Percentiles rank a stretch among this genome's conserved stretches.
phyloP scores from a whole-genome alignment of 129 eudicot genomes.

The Oenanthe sinensis region DNA sequence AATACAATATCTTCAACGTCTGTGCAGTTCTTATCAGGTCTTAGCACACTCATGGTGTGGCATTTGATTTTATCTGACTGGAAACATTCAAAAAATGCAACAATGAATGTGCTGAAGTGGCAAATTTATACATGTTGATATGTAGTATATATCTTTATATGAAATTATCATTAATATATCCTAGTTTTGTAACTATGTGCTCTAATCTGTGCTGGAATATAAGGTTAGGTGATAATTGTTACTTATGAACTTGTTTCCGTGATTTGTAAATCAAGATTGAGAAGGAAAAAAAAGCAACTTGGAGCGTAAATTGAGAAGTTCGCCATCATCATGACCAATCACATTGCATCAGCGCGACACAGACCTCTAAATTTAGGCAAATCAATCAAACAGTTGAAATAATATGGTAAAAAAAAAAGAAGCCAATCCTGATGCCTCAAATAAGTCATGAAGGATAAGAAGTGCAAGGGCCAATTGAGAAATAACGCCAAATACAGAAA shows the following conservation, averaged over 20 bases:
- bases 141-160: not conserved
- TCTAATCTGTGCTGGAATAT: not conserved
- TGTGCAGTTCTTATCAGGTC: slow-evolving; percentile 50
- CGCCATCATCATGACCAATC: not conserved
- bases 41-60: slow-evolving; percentile 86
- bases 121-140: slow-evolving; percentile 3
- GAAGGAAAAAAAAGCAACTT: not conserved
- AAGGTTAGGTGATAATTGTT: not conserved
- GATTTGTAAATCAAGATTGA: not conserved
- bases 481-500: not conserved
- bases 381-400: not conserved
- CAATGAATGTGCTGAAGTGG: slow-evolving; percentile 5
- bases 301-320: not conserved
- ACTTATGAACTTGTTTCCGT: not conserved
- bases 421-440: not conserved
- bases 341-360: not conserved
- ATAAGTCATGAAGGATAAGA: not conserved
- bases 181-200: not conserved
- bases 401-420: not conserved
- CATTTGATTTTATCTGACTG: slow-evolving; percentile 80
- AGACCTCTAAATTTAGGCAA: not conserved
- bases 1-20: slow-evolving; percentile 68
- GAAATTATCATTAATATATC: not conserved
- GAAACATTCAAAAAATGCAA: slow-evolving; percentile 7
- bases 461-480: not conserved